These are phyloP conservation scores for Trametes cingulata DNA, from an alignment of 768 basidiomycete species.

Conservation along the genomic window DNA sequence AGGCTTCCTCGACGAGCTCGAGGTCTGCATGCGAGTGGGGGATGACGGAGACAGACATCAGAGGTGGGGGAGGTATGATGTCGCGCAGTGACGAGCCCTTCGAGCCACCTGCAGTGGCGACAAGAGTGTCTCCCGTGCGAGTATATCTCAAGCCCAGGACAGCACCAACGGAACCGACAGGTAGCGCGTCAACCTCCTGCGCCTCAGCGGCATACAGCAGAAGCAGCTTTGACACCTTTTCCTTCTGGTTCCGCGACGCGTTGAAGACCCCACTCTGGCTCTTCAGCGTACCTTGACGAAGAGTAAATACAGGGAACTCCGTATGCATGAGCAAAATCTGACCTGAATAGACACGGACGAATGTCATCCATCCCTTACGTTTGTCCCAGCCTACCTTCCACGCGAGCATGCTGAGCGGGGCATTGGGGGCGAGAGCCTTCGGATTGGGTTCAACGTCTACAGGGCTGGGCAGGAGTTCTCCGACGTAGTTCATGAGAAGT, in stretches of 20 bases:
- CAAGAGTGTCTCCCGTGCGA: constrained; percentile 84
- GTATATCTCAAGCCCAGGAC: constrained; percentile 81
- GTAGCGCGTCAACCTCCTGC: constrained; percentile 76
- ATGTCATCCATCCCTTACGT: constrained; percentile 88
- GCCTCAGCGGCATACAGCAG: constrained; percentile 77
- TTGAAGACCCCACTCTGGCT: constrained; percentile 65
- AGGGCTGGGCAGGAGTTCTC: constrained; percentile 78
- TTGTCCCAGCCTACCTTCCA: constrained; percentile 93
- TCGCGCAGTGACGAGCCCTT: constrained; percentile 51
- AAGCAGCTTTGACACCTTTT: constrained; percentile 73
- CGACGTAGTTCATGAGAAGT: constrained; percentile 77
- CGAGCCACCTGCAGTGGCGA: constrained; percentile 46
- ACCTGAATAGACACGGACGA: constrained; percentile 89
- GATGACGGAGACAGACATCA: constrained; percentile 82
- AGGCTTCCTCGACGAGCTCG: constrained; percentile 73
- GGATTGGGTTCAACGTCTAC: constrained; percentile 51
- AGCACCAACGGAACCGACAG: constrained; percentile 83
- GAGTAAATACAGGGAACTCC: not conserved
- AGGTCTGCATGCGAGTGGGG: constrained; percentile 81
- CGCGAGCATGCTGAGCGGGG: constrained; percentile 65
- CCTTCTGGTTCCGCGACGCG: constrained; percentile 63
- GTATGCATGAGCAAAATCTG: constrained; percentile 19
- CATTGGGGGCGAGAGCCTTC: constrained; percentile 40
- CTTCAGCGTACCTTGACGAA: constrained; percentile 64
- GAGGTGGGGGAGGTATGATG: constrained; percentile 77